Evolutionary conservation across 345 rosid genomes (phyloP).

Genomic region (Excoecaria cochinchinensis): DNA sequence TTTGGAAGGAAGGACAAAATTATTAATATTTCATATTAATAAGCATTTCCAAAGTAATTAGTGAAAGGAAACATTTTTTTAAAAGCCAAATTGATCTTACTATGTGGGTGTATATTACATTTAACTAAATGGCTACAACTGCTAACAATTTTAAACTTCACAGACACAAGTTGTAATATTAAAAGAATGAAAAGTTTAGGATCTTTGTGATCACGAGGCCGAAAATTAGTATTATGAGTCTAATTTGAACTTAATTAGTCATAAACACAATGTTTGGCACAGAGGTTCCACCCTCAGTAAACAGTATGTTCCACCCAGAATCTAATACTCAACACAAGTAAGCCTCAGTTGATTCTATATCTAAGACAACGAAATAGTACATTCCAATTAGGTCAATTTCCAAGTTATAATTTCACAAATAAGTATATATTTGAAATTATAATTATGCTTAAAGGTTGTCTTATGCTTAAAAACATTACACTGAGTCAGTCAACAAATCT

Average conservation of each 20-base stretch:
- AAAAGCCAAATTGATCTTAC: background rate
- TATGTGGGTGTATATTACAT: background rate
- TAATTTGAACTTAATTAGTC: background rate
- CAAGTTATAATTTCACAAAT: background rate
- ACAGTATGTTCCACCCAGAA: background rate
- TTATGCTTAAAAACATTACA: background rate
- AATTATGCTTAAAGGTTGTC: background rate
- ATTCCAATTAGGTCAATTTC: background rate
- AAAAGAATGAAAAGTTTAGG: background rate
- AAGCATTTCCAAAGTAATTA: background rate
- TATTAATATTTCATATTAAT: background rate
- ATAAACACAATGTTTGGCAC: background rate
- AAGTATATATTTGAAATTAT: background rate
- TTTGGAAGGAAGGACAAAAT: background rate
- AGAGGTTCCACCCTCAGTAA: background rate
- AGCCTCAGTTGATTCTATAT: background rate
- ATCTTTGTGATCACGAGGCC: background rate
- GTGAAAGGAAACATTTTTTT: background rate
- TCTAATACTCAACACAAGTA: background rate
- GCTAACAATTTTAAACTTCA: background rate
- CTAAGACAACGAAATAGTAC: background rate
- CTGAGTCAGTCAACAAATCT: background rate
- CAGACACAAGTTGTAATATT: background rate
- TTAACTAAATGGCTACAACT: background rate
- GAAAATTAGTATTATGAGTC: too few relatives aligned